Evolutionary conservation across 164 flowering plant genomes (phyloP).

Genomic region (Santalum album): DNA sequence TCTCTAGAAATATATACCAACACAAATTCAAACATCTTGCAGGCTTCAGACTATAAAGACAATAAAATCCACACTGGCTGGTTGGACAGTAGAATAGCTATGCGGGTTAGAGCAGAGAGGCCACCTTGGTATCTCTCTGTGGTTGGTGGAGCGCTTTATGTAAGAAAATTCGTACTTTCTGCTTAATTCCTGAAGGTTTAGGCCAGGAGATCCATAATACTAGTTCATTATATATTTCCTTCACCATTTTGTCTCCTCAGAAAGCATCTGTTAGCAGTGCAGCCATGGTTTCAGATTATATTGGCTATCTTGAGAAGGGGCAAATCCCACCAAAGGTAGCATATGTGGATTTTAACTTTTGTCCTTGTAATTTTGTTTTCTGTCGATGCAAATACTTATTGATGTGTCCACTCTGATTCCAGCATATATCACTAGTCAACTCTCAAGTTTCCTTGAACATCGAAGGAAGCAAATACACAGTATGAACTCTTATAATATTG

Average conservation of each 20-base stretch:
- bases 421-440: constrained; percentile 94
- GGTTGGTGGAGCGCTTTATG: constrained; percentile 95
- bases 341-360: not conserved
- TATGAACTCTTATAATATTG: constrained; percentile 18
- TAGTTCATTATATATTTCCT: not conserved
- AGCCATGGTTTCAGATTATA: constrained; percentile 90
- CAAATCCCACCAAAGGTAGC: constrained; percentile 99
- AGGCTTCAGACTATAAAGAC: constrained; percentile 91
- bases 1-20: not conserved
- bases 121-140: constrained; percentile 99
- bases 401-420: constrained; percentile 18
- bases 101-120: constrained; percentile 99
- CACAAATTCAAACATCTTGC: constrained; percentile 10
- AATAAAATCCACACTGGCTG: constrained; percentile 98
- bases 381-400: constrained; percentile 3
- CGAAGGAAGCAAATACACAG: constrained; percentile 98
- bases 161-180: constrained; percentile 25
- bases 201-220: not conserved
- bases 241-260: constrained; percentile 26
- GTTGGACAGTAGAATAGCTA: constrained; percentile 98
- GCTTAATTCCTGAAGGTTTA: not conserved
- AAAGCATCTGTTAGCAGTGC: constrained; percentile 96
- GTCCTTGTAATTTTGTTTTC: not conserved
- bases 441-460: constrained; percentile 89
- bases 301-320: constrained; percentile 98